phyloP scores from a whole-genome alignment of 768 basidiomycete genomes.

The Tricholoma bakamatsutake region DNA sequence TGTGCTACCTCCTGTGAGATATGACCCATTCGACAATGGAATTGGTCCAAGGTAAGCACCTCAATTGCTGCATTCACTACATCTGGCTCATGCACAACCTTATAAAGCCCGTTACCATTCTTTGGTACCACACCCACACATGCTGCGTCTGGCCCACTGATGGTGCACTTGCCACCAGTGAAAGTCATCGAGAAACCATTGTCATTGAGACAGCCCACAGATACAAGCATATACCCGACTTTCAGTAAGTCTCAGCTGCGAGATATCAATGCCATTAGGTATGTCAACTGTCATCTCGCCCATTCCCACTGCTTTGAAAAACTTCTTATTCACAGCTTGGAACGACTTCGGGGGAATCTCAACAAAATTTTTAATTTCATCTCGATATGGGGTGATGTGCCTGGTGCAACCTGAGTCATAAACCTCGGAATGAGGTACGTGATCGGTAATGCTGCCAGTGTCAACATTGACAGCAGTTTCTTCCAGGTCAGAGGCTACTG shows the following conservation, averaged over 20 bases:
- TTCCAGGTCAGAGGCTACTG: background rate
- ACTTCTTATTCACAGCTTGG: too few species aligned
- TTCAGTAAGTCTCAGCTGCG: too few species aligned
- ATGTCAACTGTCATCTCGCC: too few species aligned
- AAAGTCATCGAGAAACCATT: background rate
- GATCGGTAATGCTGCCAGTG: too few species aligned
- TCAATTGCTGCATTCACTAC: background rate
- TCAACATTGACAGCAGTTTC: background rate
- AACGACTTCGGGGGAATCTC: background rate
- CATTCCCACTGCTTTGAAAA: too few species aligned
- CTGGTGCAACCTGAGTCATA: background rate
- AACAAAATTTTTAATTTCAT: slow-evolving; percentile 19
- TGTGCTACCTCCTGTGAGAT: background rate
- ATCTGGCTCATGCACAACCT: background rate
- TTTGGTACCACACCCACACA: background rate
- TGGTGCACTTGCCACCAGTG: background rate
- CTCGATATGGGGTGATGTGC: slow-evolving; percentile 8
- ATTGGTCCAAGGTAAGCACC: background rate
- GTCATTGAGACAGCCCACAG: too few species aligned
- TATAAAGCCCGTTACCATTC: background rate
- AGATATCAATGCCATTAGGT: too few species aligned
- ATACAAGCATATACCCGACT: too few species aligned
- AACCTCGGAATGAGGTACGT: background rate
- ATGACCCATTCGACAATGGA: background rate
- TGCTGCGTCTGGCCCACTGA: background rate